phyloP scores from a whole-genome alignment of 345 rosid species.

The Carallia brachiata region DNA sequence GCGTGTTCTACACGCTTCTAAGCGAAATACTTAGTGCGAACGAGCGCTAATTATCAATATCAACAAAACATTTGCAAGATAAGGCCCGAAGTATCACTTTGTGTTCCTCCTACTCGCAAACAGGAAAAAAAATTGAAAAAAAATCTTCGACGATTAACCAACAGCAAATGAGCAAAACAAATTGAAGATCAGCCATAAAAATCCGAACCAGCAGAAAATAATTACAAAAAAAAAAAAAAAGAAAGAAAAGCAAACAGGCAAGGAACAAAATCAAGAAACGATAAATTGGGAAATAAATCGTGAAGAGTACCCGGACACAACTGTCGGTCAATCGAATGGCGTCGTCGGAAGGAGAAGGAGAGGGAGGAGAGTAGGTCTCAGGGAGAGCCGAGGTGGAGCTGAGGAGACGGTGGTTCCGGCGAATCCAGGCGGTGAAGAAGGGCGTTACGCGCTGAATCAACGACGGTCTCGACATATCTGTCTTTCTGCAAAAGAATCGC shows the following conservation, averaged over 20 bases:
- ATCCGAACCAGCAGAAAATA: too few species aligned
- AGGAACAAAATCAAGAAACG: background rate
- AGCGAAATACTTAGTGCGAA: background rate
- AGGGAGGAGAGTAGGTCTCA: conserved; percentile 33
- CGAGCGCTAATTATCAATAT: too few species aligned
- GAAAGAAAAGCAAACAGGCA: background rate
- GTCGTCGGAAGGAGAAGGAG: conserved; percentile 40
- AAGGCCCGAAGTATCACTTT: too few species aligned
- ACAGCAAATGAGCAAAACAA: background rate
- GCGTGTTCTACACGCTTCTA: too few species aligned
- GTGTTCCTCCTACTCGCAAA: too few species aligned
- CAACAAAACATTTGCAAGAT: too few species aligned
- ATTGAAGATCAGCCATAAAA: too few species aligned
- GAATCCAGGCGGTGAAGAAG: conserved; percentile 50
- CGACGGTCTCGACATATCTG: conserved; percentile 50
- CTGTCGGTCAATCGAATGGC: conserved; percentile 55
- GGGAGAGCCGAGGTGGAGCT: conserved; percentile 39
- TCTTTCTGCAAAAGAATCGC: too few species aligned
- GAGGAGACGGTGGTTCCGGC: conserved; percentile 59
- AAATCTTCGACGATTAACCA: background rate
- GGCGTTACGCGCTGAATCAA: conserved; percentile 53
- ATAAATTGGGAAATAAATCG: background rate
- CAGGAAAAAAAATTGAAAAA: background rate
- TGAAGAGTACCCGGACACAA: conserved; percentile 57
- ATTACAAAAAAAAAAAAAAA: background rate